Base-by-base conservation (phyloP, 495 filamentous ascomycete genomes). In the Alectoria sarmentosa region DNA sequence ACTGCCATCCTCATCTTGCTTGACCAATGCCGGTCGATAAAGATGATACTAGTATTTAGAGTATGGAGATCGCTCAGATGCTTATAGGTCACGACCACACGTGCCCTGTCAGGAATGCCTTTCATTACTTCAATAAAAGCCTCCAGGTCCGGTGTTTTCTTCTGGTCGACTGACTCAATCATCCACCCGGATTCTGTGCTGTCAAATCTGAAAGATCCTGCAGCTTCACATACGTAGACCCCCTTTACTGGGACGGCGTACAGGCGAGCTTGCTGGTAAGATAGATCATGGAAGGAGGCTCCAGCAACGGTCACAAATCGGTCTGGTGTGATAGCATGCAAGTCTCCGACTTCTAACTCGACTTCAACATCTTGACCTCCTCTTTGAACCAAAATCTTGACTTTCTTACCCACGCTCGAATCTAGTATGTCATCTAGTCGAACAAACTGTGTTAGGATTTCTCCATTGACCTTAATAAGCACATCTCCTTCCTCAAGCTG, bases 1-100 rank as follows among this genome's bases (percentile, higher is more conserved):
- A 93, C 85, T 8, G 93, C 93, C 72, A 97, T 76, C 68, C 91
- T 86, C 91, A 99, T 97, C 77, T 93, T 93, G 36, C 85, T 84
- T 59, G 88, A 83, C 94, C 94, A 99, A 76, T 99, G 94, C 26
- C 94, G 85, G 73, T 99, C 94, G 65, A 99, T 85, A 63, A 92
- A 86, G 63, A 96, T 80, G 73, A 99, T 95, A 63, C 87, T 90
- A 0, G 94, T 98, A 70, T 93, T 91, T 58, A 92, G 85, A 0
- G 93, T 96, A 74, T 99, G 94, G 34, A 99, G 80, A 74, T 99
- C 95, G 17, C 92, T 82, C 37, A 99, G 86, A 70, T 99, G 94
- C 69, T 95, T 92, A 76, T 97, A 98, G 4, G 91, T 92, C 46
- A 97, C 86, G 6, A 96, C 92, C 52, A 99, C 88, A 26, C 94